Base-by-base conservation (phyloP, 441 rosid genomes). In the Mallotus japonicus region DNA sequence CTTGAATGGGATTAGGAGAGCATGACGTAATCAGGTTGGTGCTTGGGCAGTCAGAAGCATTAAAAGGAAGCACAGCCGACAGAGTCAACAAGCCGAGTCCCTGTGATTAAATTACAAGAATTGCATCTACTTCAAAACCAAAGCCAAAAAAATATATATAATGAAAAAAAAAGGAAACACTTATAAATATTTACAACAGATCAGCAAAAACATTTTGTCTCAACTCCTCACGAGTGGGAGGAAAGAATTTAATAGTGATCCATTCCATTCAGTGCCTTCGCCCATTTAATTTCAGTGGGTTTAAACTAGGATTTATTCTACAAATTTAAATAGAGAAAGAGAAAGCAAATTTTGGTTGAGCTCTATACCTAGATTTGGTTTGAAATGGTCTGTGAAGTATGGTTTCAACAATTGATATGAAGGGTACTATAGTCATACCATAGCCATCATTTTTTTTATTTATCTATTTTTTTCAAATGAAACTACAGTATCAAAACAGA, bases 71-170 rank as follows among this genome's bases (percentile, higher is more conserved):
- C 66, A 80, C 55, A 14, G 93, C 86, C 5, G 93, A 84, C 6
- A 84, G 68, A 17, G 92, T 86, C 72, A 89, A 56, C 77, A 87
- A 76, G 57, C 80, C 89, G 12, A 90, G 84, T 16, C 93, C 93
- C 96, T 89, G 88, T 68, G 65, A 54, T 37, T 63, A 72, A 78
- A 47, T 14, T 40, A 56, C 28, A 64, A 40, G 24, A 56, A 17
- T 7, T 6, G 40, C 42, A 58, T 7, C 5, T 8, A 68, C n/a
- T 63, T 61, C 32, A 37, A 24, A 67, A 24, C n/a, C 46, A 61
- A 47, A 24, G 28, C 37, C 46, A 19, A 42, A 42, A 54, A 16
- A n/a, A 24, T 2, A 6, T 8, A 3, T 5, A 54, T 24, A 24
- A 24, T 24, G 0, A 2, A 24, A 24, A 16, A 16, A 24, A 5